Percentiles rank a stretch among this genome's conserved stretches.
phyloP scores from a whole-genome alignment of 257 asterid genomes.

The Verbascum thapsus region DNA sequence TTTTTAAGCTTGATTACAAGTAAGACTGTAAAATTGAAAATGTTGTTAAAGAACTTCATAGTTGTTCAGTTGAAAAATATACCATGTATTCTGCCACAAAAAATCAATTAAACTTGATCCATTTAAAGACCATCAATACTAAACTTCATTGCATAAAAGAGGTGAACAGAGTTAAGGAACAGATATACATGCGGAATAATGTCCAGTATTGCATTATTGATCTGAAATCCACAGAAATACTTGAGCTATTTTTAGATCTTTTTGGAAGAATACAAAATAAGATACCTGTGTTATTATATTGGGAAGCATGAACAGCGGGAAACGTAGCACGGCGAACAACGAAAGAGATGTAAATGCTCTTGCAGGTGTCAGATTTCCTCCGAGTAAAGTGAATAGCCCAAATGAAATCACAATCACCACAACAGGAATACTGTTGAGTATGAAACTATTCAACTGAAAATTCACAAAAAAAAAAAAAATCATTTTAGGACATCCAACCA shows the following conservation, averaged over 20 bases:
- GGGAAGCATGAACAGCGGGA: constrained; percentile 96
- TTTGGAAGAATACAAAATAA: constrained; percentile 14
- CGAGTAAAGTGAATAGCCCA: constrained; percentile 78
- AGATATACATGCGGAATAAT: too few relatives aligned
- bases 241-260: background rate
- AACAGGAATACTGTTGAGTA: constrained; percentile 87
- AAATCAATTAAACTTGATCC: too few relatives aligned
- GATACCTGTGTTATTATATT: constrained; percentile 83
- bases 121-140: too few relatives aligned
- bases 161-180: too few relatives aligned
- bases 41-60: too few relatives aligned
- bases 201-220: too few relatives aligned
- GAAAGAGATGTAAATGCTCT: constrained; percentile 95
- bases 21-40: too few relatives aligned
- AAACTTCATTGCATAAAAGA: too few relatives aligned
- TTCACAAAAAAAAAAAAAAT: constrained; percentile 28
- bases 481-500: constrained; percentile 1
- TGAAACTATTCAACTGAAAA: constrained; percentile 80
- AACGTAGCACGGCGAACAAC: constrained; percentile 87
- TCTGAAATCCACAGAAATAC: too few relatives aligned
- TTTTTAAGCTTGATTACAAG: too few relatives aligned
- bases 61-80: too few relatives aligned
- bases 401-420: constrained; percentile 88
- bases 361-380: constrained; percentile 97
- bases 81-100: too few relatives aligned